Evolutionary conservation across 2,329 filamentous ascomycete species (phyloP).

Genomic region (Sarocladium kiliense): DNA sequence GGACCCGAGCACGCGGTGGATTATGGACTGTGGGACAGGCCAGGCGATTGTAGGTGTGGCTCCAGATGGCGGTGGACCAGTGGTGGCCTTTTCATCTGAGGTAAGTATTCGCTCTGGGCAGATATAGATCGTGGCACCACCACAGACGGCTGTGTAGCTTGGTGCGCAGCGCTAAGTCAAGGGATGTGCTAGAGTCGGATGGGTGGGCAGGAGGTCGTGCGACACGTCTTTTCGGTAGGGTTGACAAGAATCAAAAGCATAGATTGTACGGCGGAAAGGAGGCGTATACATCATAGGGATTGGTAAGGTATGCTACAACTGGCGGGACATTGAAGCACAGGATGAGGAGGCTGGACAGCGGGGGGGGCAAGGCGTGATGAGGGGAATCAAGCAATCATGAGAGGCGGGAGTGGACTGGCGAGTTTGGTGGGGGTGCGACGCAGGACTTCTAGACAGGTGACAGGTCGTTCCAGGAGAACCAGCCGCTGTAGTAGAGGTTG

Average conservation of each 20-base stretch:
- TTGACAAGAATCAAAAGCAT: too few species aligned
- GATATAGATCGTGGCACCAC: too few species aligned
- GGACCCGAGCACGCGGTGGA: slow-evolving; percentile 6
- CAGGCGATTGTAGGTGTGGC: neutral
- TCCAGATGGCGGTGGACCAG: too few species aligned
- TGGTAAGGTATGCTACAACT: neutral
- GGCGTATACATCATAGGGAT: neutral
- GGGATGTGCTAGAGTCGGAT: neutral
- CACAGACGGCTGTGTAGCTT: too few species aligned
- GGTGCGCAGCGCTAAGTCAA: neutral
- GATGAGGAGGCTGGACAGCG: slow-evolving; percentile 1
- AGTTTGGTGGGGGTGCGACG: neutral
- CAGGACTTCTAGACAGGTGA: neutral
- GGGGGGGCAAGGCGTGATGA: neutral
- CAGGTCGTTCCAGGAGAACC: neutral
- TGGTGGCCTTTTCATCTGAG: too few species aligned
- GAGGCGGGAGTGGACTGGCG: neutral
- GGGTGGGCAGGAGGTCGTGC: neutral
- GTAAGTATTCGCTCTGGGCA: neutral
- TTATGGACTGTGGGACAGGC: neutral
- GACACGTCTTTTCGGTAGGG: neutral
- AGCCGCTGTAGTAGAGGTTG: neutral
- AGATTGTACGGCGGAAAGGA: too few species aligned
- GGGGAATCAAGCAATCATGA: neutral
- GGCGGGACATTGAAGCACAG: neutral